phyloP scores from a whole-genome alignment of 2,329 filamentous ascomycete genomes.

The Aureobasidium musti region DNA sequence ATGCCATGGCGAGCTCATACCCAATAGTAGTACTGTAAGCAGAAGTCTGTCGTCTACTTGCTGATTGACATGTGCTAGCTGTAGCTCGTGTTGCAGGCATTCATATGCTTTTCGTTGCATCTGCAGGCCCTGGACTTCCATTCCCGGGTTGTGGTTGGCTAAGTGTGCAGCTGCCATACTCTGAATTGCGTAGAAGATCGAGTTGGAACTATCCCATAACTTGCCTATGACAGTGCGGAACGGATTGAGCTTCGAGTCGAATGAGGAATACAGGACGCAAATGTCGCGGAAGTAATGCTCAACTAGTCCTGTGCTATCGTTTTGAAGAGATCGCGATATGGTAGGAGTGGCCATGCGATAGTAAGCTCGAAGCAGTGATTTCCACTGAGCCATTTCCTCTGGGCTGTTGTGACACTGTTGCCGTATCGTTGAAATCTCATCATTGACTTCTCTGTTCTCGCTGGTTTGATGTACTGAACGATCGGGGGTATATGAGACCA shows the following conservation, averaged over 20 bases:
- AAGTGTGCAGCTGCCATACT: conserved; percentile 54
- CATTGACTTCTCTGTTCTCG: neutral
- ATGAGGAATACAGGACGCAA: conserved; percentile 63
- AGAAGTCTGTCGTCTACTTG: conserved; percentile 41
- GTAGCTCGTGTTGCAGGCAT: conserved; percentile 52
- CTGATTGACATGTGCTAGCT: conserved; percentile 32
- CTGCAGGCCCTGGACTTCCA: conserved; percentile 34
- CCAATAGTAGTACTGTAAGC: conserved; percentile 60
- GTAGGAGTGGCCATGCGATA: conserved; percentile 38
- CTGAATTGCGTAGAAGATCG: conserved; percentile 62
- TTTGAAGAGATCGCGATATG: conserved; percentile 44
- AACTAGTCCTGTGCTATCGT: conserved; percentile 58
- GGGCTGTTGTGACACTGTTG: neutral
- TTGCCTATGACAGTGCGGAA: conserved; percentile 61
- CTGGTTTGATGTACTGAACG: neutral
- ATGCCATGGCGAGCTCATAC: conserved; percentile 63
- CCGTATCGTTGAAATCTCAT: neutral
- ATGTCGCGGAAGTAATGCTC: conserved; percentile 67
- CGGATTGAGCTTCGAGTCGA: conserved; percentile 63
- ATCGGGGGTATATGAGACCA: neutral
- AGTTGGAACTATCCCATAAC: conserved; percentile 60
- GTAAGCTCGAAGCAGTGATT: conserved; percentile 35
- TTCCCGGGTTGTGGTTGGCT: conserved; percentile 34
- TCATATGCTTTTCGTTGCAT: conserved; percentile 43
- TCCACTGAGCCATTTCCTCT: conserved; percentile 9